phyloP scores from a whole-genome alignment of 257 asterid genomes.

The Solanum tacnaense region DNA sequence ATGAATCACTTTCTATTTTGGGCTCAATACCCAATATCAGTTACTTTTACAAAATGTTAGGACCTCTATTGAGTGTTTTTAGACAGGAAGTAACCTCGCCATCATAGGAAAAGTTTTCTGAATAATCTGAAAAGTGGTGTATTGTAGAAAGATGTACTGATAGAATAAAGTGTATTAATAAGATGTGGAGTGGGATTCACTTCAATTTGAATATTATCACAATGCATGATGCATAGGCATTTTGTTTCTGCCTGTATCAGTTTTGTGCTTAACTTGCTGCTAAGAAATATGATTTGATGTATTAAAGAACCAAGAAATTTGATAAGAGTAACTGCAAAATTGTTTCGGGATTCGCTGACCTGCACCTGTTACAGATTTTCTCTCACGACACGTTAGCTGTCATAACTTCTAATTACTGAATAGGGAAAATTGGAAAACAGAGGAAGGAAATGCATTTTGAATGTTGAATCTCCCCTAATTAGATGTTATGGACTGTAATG shows the following conservation, averaged over 20 bases:
- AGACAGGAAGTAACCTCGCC: not conserved
- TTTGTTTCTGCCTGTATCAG: not conserved
- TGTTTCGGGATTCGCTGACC: not conserved
- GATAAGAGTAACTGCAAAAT: not conserved
- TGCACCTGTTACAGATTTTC: not conserved
- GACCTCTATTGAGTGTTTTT: not conserved
- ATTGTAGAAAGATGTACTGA: not conserved
- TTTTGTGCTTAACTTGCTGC: not conserved
- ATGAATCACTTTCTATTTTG: not conserved
- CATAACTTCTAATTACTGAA: not conserved
- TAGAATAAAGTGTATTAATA: not conserved
- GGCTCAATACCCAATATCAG: not conserved
- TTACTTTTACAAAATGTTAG: not conserved
- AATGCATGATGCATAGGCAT: not conserved
- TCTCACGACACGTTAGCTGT: not conserved
- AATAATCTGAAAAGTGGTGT: not conserved
- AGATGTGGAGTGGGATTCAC: not conserved
- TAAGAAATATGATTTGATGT: not conserved
- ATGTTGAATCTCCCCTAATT: not conserved
- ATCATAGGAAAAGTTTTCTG: not conserved
- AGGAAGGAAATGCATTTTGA: not conserved
- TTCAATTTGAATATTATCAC: not conserved
- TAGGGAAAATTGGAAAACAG: not conserved
- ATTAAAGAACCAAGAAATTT: not conserved
- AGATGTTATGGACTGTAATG: not conserved